These are phyloP conservation scores for Austroboletus eburneus DNA, from an alignment of 768 basidiomycete genomes.

Conservation along the genomic window DNA sequence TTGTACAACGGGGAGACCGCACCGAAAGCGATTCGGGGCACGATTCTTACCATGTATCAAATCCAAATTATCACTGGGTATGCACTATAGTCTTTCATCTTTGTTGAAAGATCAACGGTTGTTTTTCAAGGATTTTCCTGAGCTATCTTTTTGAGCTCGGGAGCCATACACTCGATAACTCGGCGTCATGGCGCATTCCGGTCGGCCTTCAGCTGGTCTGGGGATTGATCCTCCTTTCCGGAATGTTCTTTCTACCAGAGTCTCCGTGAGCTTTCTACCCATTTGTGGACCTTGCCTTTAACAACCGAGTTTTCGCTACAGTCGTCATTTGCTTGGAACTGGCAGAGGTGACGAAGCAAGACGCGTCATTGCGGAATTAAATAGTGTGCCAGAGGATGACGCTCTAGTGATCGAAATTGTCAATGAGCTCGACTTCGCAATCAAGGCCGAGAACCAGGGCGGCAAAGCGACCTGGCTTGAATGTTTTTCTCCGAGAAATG, in stretches of 20 bases:
- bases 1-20: constrained; percentile 80
- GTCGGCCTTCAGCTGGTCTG: constrained; percentile 72
- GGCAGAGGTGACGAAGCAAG: constrained; percentile 52
- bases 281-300: neutral
- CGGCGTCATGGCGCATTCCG: constrained; percentile 71
- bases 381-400: constrained; percentile 57
- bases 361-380: constrained; percentile 59
- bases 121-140: constrained; percentile 53
- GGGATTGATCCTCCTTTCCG: constrained; percentile 62
- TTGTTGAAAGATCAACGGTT: neutral
- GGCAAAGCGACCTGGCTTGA: constrained; percentile 78
- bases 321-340: constrained; percentile 66
- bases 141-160: constrained; percentile 72
- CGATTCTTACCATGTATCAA: constrained; percentile 71
- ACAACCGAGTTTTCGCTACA: constrained; percentile 19
- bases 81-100: constrained; percentile 6
- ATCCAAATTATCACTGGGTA: constrained; percentile 73
- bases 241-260: constrained; percentile 74
- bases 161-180: constrained; percentile 48
- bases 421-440: constrained; percentile 61
- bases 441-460: constrained; percentile 72
- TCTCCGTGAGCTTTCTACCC: constrained; percentile 51
- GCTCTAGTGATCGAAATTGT: constrained; percentile 54
- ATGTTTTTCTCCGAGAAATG: constrained; percentile 67
- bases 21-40: constrained; percentile 69